Evolutionary conservation across 345 rosid species (phyloP), one percentile per base, ranked within the genome.

Genomic region (Syzygium aqueum): DNA sequence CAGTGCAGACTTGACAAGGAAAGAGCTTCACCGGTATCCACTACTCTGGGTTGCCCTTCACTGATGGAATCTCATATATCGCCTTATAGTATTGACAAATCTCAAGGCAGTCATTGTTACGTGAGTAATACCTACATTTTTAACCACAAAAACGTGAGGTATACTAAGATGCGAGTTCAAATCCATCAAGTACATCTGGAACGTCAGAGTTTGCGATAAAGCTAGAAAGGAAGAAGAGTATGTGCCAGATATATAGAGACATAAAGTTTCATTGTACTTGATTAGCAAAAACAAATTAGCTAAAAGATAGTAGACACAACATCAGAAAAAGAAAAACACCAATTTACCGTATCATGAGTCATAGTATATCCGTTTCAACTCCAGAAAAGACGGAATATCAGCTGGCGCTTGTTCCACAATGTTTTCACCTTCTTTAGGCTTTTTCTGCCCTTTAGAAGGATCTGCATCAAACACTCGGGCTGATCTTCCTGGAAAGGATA

Each of bases 401-500:
- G 96, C 96, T 84, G 99, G 96, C 89, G 98, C 96, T 92, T 95
- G 98, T 89, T 95, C 99, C 77, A 96, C 93, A 85, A 96, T 83
- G 88, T 91, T 90, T 40, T 95, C 99, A 86, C 95, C 94, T 91
- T 95, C 98, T 88, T 97, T 97, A 51, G 98, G 97, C 90, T 95
- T 96, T 91, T 96, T 97, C 92, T 96, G 95, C 89, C 94, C 98
- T 86, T 97, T 94, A 8, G 96, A 91, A 84, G 93, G 85, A 87
- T 95, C 98, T 51, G 88, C 94, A 77, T 94, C 95, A 92, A 95
- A 97, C 30, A 95, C 99, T 90, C 96, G 96, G 93, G 86, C 94
- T 96, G 87, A 97, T 94, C 95, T 94, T 97, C 95, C 96, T 97
- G 12, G 99, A 95, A 46, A 97, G 94, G 91, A 97, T 97, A 89